Evolutionary conservation across 176 grass and related monocot genomes (phyloP).

Genomic region (Musa schizocarpa): DNA sequence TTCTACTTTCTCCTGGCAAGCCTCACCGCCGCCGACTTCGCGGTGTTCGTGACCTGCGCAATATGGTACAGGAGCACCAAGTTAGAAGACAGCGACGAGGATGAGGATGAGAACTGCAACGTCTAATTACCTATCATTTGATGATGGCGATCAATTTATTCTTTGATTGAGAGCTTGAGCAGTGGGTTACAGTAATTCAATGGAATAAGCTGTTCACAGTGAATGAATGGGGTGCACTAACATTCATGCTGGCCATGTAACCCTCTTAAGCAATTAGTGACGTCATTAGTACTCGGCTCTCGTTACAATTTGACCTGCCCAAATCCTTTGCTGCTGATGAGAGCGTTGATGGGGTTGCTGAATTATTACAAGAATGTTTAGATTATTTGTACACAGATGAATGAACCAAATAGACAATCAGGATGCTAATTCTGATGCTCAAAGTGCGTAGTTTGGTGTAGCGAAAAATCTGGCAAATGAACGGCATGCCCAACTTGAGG

Average conservation of each 20-base stretch:
- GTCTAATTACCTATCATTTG: background rate
- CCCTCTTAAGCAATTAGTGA: too few relatives aligned
- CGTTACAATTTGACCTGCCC: too few relatives aligned
- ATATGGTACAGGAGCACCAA: constrained; percentile 10
- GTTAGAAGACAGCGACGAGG: background rate
- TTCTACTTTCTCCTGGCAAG: constrained; percentile 10
- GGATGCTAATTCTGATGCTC: too few relatives aligned
- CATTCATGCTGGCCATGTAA: too few relatives aligned
- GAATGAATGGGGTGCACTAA: too few relatives aligned
- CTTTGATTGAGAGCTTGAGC: background rate
- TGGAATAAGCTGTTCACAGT: too few relatives aligned
- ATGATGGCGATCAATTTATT: background rate
- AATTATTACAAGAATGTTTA: background rate
- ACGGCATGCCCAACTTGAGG: background rate
- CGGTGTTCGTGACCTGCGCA: background rate
- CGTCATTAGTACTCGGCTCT: too few relatives aligned
- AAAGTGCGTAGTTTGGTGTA: background rate
- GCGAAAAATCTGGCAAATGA: background rate
- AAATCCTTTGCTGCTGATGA: background rate
- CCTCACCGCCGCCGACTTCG: background rate
- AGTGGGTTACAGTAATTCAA: too few relatives aligned
- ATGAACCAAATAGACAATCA: background rate
- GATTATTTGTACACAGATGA: background rate
- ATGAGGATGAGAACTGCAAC: background rate
- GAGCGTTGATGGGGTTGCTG: background rate